Conservation (phyloP, 495 filamentous ascomycete genomes). For the Baudoinia panamericana region DNA sequence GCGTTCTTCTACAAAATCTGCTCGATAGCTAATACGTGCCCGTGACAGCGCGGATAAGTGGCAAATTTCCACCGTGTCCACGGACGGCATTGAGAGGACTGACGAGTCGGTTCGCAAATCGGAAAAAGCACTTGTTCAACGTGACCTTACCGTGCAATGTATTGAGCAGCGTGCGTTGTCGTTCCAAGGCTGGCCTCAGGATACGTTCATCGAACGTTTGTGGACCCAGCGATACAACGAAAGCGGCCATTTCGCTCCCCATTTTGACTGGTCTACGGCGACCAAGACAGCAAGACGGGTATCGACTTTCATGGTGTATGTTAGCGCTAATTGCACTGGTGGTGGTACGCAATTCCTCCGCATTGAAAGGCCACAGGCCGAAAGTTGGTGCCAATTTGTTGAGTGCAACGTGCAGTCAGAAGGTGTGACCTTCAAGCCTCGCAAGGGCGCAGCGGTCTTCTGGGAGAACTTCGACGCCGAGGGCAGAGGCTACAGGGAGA, state of each 20-base stretch:
- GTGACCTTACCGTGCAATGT: constrained; percentile 50
- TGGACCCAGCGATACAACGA: constrained; percentile 47
- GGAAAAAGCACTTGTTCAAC: constrained; percentile 44
- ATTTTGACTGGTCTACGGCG: constrained; percentile 42
- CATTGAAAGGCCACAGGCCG: constrained; percentile 8
- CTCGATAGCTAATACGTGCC: constrained; percentile 1
- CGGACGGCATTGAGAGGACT: constrained; percentile 33
- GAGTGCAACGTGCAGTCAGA: constrained; percentile 39
- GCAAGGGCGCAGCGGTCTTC: constrained; percentile 59
- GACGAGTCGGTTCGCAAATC: constrained; percentile 41
- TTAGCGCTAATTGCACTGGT: constrained; percentile 39
- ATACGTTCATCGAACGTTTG: constrained; percentile 49
- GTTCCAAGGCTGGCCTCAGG: constrained; percentile 56
- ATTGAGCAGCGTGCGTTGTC: constrained; percentile 52
- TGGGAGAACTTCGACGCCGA: constrained; percentile 58
- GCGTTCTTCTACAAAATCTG: no score
- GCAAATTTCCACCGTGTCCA: constrained; percentile 42
- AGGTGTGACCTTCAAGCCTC: constrained; percentile 53
- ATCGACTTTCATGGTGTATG: constrained; percentile 45
- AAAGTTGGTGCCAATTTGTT: constrained; percentile 45
- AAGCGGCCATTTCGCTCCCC: constrained; percentile 45
- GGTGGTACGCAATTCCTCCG: constrained; percentile 32
- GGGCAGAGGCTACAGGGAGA: constrained; percentile 50
- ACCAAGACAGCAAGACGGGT: constrained; percentile 19
- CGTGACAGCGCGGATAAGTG: constrained; percentile 39